These are phyloP conservation scores for Scopulariopsis brevicaulis DNA, from an alignment of 2,329 filamentous ascomycete species.

Conservation along the genomic window DNA sequence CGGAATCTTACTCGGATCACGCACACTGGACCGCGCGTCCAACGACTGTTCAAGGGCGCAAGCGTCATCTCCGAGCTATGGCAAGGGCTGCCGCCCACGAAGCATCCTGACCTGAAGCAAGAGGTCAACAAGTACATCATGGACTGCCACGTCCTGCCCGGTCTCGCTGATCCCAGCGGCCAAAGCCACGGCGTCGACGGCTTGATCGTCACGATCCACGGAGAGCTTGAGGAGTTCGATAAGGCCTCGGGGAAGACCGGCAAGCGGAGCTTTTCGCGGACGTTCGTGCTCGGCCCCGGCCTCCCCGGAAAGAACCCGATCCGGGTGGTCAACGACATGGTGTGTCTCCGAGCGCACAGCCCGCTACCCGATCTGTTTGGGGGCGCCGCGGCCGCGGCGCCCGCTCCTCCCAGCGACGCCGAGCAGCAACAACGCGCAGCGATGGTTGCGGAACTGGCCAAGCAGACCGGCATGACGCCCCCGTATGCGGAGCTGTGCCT, in stretches of 20 bases:
- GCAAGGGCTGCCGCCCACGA: constrained; percentile 58
- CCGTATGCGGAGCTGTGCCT: constrained; percentile 76
- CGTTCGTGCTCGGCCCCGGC: constrained; percentile 69
- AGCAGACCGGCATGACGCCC: constrained; percentile 68
- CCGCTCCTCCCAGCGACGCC: constrained; percentile 16
- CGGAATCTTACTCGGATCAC: constrained; percentile 66
- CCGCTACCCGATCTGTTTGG: constrained; percentile 32
- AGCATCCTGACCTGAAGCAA: constrained; percentile 58
- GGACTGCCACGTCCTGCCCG: constrained; percentile 66
- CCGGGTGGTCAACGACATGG: constrained; percentile 69
- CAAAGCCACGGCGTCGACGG: constrained; percentile 63
- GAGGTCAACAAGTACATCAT: constrained; percentile 68
- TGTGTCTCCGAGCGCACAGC: constrained; percentile 58
- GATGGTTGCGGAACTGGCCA: constrained; percentile 64
- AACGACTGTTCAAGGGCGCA: constrained; percentile 54
- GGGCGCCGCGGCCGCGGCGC: constrained; percentile 11
- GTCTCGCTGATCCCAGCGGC: constrained; percentile 58
- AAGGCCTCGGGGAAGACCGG: constrained; percentile 40
- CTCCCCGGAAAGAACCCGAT: constrained; percentile 51
- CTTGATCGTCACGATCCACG: constrained; percentile 67
- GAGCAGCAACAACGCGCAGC: constrained; percentile 43
- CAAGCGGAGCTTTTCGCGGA: constrained; percentile 71
- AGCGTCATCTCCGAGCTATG: constrained; percentile 58
- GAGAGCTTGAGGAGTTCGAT: constrained; percentile 71
- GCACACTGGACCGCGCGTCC: constrained; percentile 45